A percentile compares a stretch with the other conserved stretches of the same genome.
Evolutionary conservation across 345 rosid genomes (phyloP).

Genomic region (Aquilaria malaccensis): DNA sequence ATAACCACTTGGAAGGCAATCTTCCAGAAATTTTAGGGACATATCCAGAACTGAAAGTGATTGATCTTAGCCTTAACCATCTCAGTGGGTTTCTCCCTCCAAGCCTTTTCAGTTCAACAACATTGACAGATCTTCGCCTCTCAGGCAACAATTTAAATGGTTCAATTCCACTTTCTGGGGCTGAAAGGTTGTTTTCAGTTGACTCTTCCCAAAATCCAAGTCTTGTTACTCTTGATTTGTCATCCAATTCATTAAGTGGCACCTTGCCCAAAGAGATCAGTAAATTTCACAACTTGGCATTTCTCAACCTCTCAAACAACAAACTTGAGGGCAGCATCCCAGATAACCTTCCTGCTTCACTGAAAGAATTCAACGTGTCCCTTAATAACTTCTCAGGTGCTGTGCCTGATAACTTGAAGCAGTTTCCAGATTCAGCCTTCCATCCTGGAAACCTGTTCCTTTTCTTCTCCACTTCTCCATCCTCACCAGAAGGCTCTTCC

Average conservation of each 20-base stretch:
- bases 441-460: conserved; percentile 79
- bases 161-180: conserved; percentile 47
- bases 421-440: conserved; percentile 75
- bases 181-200: conserved; percentile 15
- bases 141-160: conserved; percentile 75
- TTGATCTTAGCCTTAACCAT: conserved; percentile 72
- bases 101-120: conserved; percentile 47
- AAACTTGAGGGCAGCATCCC: conserved; percentile 67
- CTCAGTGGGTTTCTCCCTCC: conserved; percentile 51
- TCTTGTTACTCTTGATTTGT: conserved; percentile 56
- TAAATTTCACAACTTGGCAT: conserved; percentile 37
- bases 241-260: conserved; percentile 64
- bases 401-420: conserved; percentile 52
- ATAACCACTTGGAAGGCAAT: conserved; percentile 59
- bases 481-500: conserved; percentile 33
- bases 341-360: conserved; percentile 44
- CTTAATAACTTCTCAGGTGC: conserved; percentile 74
- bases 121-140: conserved; percentile 53
- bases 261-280: conserved; percentile 37
- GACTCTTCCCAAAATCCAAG: conserved; percentile 37
- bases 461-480: conserved; percentile 29
- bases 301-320: conserved; percentile 63
- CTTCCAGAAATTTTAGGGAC: conserved; percentile 56
- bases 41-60: conserved; percentile 48
- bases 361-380: conserved; percentile 57